These are phyloP conservation scores for Micractinium sp. DNA, from an alignment of 139 green algal species.

Conservation along the genomic window DNA sequence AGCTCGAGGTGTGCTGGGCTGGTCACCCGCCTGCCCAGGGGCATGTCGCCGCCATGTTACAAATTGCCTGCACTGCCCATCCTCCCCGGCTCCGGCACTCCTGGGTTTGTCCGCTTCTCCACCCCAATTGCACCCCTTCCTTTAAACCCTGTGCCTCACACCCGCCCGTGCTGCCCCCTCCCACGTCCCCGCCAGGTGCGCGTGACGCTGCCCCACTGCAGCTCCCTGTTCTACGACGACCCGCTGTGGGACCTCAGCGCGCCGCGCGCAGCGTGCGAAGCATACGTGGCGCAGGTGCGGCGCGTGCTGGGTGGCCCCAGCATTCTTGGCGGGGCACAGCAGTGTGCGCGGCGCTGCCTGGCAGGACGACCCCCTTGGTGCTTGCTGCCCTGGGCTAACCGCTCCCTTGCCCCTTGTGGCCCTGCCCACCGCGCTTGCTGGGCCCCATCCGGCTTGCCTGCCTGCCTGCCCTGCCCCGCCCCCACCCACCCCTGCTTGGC, in stretches of 20 bases:
- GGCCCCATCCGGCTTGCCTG: no score
- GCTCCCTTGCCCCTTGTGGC: no score
- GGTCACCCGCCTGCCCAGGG: no score
- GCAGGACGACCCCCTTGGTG: no score
- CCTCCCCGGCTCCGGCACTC: no score
- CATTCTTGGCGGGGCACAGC: not conserved
- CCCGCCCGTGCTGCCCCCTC: not conserved
- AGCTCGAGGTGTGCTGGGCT: not conserved
- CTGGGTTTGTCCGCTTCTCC: no score
- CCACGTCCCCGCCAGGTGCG: not conserved
- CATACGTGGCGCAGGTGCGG: constrained; percentile 1
- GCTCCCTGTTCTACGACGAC: not conserved
- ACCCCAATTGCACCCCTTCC: not conserved
- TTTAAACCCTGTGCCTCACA: not conserved
- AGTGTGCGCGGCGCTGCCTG: no score
- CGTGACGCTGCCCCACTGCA: constrained; percentile 3
- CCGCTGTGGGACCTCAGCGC: constrained; percentile 19
- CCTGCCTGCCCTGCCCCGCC: no score
- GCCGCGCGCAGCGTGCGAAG: constrained; percentile 18
- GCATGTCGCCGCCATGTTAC: not conserved
- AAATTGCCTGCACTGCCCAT: not conserved
- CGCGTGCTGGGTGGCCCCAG: not conserved
- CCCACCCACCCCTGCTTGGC: no score
- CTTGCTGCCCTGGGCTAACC: no score
- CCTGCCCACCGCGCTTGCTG: no score